phyloP scores from a whole-genome alignment of 768 basidiomycete genomes.

The Hericium coralloides region DNA sequence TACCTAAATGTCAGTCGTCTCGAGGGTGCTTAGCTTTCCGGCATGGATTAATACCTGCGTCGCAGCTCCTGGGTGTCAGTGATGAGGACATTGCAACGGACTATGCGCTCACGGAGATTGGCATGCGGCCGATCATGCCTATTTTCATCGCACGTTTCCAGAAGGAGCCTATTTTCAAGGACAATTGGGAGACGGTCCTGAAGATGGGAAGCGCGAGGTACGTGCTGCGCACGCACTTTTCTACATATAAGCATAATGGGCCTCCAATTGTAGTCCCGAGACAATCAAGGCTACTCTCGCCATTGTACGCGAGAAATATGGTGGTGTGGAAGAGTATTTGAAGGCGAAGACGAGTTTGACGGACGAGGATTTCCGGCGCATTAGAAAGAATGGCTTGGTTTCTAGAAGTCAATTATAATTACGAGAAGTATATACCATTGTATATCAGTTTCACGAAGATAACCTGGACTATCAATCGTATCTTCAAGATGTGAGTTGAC shows the following conservation, averaged over 20 bases:
- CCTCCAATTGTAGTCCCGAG: background rate
- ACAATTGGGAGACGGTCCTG: conserved; percentile 6
- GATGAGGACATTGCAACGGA: conserved; percentile 17
- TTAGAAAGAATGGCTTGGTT: background rate
- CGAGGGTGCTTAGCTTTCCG: background rate
- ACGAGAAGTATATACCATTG: too few relatives aligned
- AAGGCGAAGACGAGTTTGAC: background rate
- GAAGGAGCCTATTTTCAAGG: conserved; percentile 6
- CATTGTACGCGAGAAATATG: background rate
- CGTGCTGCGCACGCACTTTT: background rate
- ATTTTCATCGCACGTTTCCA: conserved; percentile 6
- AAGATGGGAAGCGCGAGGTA: conserved; percentile 7
- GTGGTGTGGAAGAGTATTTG: background rate
- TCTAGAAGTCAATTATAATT: background rate
- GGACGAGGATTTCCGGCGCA: background rate
- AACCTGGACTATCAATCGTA: too few relatives aligned
- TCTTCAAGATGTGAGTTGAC: too few relatives aligned
- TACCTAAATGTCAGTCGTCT: background rate
- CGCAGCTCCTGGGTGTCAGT: conserved; percentile 13
- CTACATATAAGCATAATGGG: background rate
- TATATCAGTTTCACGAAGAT: too few relatives aligned
- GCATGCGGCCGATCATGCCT: conserved; percentile 8
- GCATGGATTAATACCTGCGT: background rate
- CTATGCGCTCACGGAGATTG: conserved; percentile 15
- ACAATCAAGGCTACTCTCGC: background rate